Conservation (phyloP, 305 asterid species). For the Solanum hybrid region DNA sequence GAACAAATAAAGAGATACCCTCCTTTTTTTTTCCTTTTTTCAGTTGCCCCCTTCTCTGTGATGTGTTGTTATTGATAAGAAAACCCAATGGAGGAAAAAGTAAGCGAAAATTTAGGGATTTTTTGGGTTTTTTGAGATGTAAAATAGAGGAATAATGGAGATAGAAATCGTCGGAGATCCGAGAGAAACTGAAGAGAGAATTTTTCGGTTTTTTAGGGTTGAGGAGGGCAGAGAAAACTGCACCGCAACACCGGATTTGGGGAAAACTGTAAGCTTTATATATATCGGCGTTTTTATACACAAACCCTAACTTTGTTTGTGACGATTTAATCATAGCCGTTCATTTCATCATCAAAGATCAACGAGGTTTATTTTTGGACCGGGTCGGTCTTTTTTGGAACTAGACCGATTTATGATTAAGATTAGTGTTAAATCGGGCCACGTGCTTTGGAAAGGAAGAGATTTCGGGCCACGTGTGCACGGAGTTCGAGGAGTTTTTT, state of each 20-base stretch:
- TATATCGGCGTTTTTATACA: not conserved
- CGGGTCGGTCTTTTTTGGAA: not conserved
- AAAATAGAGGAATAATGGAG: slow-evolving; percentile 1
- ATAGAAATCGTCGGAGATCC: slow-evolving; percentile 9
- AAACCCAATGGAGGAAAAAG: not conserved
- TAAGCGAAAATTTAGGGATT: slow-evolving; percentile 1
- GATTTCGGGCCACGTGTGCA: not conserved
- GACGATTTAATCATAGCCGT: not conserved
- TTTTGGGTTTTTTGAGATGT: not conserved
- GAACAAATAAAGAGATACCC: not conserved
- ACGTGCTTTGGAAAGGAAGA: not conserved
- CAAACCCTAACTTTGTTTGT: slow-evolving; percentile 1
- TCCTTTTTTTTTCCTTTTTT: not conserved
- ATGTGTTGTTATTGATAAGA: not conserved
- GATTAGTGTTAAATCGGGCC: not conserved
- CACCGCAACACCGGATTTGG: slow-evolving; percentile 9
- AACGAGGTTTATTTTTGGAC: not conserved
- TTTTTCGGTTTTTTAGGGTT: slow-evolving; percentile 2
- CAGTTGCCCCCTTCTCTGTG: not conserved
- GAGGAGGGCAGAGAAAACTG: slow-evolving; percentile 12
- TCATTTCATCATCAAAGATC: not conserved
- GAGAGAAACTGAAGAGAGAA: not conserved
- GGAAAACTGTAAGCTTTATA: not conserved
- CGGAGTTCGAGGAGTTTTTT: not conserved
- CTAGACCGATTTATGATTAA: not conserved